Percentiles rank a stretch among this genome's conserved stretches.
Evolutionary conservation across 2,329 filamentous ascomycete genomes (phyloP).

Genomic region (Ophiosphaerella narmari): DNA sequence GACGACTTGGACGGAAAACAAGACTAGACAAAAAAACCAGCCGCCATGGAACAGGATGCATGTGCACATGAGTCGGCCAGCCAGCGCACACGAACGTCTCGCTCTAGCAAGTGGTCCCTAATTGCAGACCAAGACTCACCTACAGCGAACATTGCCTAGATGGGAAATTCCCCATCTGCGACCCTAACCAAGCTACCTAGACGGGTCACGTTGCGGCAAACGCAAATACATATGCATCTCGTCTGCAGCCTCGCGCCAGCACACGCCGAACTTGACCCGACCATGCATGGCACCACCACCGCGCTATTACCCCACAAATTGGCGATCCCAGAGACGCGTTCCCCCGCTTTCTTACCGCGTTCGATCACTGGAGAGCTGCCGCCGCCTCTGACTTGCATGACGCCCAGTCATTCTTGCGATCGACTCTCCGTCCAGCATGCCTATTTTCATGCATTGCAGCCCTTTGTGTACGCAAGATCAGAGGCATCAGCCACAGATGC

Average conservation of each 20-base stretch:
- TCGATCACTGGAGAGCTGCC: constrained; percentile 27
- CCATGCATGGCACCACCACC: constrained; percentile 25
- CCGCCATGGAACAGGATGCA: neutral
- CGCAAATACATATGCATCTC: constrained; percentile 8
- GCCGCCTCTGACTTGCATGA: constrained; percentile 43
- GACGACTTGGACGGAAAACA: constrained; percentile 16
- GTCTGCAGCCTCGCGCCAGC: constrained; percentile 30
- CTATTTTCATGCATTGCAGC: constrained; percentile 24
- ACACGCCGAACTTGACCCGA: constrained; percentile 28
- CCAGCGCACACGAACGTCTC: neutral
- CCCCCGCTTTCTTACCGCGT: constrained; percentile 45
- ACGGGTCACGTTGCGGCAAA: constrained; percentile 12
- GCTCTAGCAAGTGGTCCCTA: neutral
- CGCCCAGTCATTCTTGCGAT: constrained; percentile 32
- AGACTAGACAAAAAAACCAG: constrained; percentile 11
- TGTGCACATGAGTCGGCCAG: neutral
- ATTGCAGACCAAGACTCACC: neutral
- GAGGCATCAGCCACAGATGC: constrained; percentile 11
- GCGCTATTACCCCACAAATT: constrained; percentile 47
- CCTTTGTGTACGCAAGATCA: constrained; percentile 27
- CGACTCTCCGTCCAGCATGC: constrained; percentile 13
- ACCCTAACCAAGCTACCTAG: constrained; percentile 14
- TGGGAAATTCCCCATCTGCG: constrained; percentile 25
- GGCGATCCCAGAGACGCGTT: constrained; percentile 34
- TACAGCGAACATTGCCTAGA: constrained; percentile 17